phyloP scores from a whole-genome alignment of 1,284 basidiomycete species.

The Apiotrichum laibachii region DNA sequence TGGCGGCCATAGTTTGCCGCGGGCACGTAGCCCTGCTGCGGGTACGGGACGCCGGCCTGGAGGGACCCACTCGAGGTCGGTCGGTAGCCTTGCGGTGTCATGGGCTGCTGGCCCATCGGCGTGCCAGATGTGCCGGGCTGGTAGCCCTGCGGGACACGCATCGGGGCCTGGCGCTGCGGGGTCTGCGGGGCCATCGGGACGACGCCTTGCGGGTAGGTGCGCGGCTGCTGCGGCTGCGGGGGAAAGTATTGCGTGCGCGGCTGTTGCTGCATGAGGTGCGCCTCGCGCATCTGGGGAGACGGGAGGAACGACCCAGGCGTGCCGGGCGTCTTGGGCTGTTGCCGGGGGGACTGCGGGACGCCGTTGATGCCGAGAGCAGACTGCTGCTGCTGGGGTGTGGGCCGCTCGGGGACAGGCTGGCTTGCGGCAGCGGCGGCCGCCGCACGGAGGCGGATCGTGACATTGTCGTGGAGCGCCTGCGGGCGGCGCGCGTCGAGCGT shows the following conservation, averaged over 20 bases:
- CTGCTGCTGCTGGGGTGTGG: background rate
- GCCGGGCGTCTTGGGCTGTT: slow-evolving; percentile 10
- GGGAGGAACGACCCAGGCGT: slow-evolving; percentile 9
- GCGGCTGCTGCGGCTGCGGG: background rate
- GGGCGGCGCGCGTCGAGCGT: slow-evolving; percentile 43
- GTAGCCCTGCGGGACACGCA: background rate
- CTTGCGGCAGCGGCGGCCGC: slow-evolving; percentile 16
- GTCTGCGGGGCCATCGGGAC: background rate
- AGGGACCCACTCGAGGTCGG: background rate
- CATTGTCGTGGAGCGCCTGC: slow-evolving; percentile 40
- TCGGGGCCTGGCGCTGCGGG: background rate
- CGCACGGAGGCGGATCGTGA: slow-evolving; percentile 17
- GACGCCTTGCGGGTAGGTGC: background rate
- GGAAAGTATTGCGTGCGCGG: no score
- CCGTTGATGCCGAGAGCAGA: slow-evolving; percentile 15
- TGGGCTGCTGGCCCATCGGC: background rate
- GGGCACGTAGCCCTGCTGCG: background rate
- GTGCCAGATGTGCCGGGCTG: background rate
- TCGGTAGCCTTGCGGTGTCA: background rate
- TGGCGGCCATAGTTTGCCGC: background rate
- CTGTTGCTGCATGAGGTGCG: slow-evolving; percentile 4
- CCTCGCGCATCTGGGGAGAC: slow-evolving; percentile 18
- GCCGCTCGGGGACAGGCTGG: background rate
- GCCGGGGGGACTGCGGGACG: slow-evolving; percentile 8
- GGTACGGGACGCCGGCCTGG: background rate